Base-by-base conservation (phyloP, 768 basidiomycete genomes). In the Kwoniella pini region DNA sequence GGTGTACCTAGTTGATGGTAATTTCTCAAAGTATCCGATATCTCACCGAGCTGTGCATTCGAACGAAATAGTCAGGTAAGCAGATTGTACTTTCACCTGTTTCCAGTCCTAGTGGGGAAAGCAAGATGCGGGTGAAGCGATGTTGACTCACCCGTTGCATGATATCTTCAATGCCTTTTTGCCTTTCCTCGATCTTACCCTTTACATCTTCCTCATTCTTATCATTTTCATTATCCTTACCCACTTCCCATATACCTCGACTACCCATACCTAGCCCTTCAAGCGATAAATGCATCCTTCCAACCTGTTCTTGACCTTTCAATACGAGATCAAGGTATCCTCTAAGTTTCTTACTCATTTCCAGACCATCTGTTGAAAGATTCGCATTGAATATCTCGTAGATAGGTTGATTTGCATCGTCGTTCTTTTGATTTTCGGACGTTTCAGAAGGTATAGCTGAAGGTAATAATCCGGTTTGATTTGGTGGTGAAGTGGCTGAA, bases 1-100 rank as follows among this genome's bases (percentile, higher is more conserved):
- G 74, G 74, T 11, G 74, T 75, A 11, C 74, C 74, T 12, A 69
- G 57, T 19, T 57, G 53, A 50, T 75, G 74, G 60, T 75, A 75
- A 13, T 67, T 62, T 24, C 71, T 57, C 4, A 75, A 54, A n/a
- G 54, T 54, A 5, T 70, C 60, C 3, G 71, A 72, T 31, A 75
- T 57, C 12, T 43, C 33, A 4, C 56, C 63, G 13, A 75, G 69
- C 72, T 74, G 27, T 5, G 17, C 15, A 7, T 36, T 36, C 21
- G 30, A 44, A 6, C 10, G 21, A 19, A 26, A 19, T 10, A 26
- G 24, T 50, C 48, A n/a, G 33, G 33, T 45, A 42, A 43, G n/a
- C 9, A 7, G 7, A 7, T 36, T 7, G 33, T 36, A 7, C 33
- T 36, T 36, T 36, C 33, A 15, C 53, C 50, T n/a, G 7, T 7